Evolutionary conservation across 2,329 filamentous ascomycete genomes (phyloP).

Genomic region (Apiospora koreana): DNA sequence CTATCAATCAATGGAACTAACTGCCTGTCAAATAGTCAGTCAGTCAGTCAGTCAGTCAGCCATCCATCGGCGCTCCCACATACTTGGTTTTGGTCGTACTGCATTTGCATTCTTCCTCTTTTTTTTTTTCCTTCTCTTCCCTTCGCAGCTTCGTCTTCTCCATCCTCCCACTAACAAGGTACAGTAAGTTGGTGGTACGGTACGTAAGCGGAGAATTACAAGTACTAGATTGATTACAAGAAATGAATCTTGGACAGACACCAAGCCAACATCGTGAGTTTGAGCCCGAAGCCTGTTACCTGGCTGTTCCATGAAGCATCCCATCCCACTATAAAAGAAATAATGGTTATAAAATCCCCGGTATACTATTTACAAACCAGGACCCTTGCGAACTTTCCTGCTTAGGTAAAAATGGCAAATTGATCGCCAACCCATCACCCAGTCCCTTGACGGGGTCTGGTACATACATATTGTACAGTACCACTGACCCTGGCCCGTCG

Average conservation of each 20-base stretch:
- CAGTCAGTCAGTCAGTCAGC: not conserved
- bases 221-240: too few relatives aligned
- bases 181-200: too few relatives aligned
- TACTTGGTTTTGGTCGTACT: not conserved
- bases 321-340: not conserved
- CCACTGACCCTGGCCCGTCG: not conserved
- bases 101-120: not conserved
- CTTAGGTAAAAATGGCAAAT: conserved; percentile 5
- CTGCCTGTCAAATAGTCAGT: too few relatives aligned
- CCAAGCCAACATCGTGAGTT: not conserved
- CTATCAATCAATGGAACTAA: not conserved
- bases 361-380: not conserved
- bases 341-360: not conserved
- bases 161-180: too few relatives aligned
- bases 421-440: not conserved
- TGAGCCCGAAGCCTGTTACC: not conserved
- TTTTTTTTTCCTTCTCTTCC: not conserved
- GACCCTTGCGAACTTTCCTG: not conserved
- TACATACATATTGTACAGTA: not conserved
- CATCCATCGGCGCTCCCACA: not conserved
- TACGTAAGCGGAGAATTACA: not conserved
- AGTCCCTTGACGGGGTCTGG: not conserved
- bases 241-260: not conserved
- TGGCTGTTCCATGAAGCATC: not conserved
- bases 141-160: too few relatives aligned